Base-by-base conservation (phyloP, 75 land plant species). In the Isoetes taiwanensis region DNA sequence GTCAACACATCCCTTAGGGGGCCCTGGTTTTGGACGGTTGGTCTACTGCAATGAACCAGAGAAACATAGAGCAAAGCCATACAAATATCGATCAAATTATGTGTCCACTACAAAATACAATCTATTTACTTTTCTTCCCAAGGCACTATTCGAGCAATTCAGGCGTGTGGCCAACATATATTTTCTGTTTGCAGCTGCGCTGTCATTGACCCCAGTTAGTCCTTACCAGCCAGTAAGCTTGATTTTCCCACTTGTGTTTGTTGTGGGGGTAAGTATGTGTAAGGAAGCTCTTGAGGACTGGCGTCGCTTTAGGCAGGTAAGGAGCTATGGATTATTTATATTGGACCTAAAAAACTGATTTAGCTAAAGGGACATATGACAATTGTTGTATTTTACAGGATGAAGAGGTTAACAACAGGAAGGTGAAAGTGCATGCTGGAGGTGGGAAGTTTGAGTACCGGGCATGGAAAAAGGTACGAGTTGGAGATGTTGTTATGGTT, bases 251-350 rank as follows among this genome's bases (percentile, higher is more conserved):
- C 72, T 89, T 34, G 81, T 80, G 2, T 79, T 89, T 59, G 96
- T 89, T 8, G 81, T 89, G 1, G 96, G 91, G 5, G 61, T 82
- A 3, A 85, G 86, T 60, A 85, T 90, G 91, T 52, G 59, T 2
- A 90, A 90, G 40, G 96, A 90, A 55, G 91, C 82, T n/a, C 40
- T 90, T 37, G 96, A 90, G 40, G 96, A 90, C 64, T 90, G 91
- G 90, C 74, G 71, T n/a, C 67, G 95, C 28, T 78, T 81, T 60
- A 41, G 67, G 17, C 74, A 71, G 72, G 72, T 79, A 32, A 11
- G 59, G 26, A 54, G 23, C 30, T 23, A 29, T 32, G 9, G 27
- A 29, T n/a, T 28, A 9, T 11, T 9, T 28, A 6, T 43, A 28
- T 43, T 31, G 10, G 28, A 4, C 12, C 2, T 28, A 23, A 4